These are phyloP conservation scores for Fusarium liriodendri DNA, from an alignment of 2,329 filamentous ascomycete genomes.

Conservation along the genomic window DNA sequence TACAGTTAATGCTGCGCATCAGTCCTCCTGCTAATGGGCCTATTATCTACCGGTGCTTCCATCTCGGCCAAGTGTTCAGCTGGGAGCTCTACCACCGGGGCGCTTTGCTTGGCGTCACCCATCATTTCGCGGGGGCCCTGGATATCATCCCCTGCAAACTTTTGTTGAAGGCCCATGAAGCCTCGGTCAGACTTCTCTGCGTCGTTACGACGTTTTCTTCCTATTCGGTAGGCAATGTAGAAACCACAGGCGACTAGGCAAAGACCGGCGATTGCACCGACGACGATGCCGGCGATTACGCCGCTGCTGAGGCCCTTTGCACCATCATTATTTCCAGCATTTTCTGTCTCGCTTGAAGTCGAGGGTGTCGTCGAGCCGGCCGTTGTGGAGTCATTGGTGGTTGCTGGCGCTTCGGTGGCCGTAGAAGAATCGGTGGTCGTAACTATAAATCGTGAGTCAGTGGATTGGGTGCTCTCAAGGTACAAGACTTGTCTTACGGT, in stretches of 20 bases:
- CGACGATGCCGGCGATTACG: background rate
- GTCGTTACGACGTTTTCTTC: background rate
- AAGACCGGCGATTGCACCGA: background rate
- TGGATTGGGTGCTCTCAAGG: too few species aligned
- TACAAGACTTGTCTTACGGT: background rate
- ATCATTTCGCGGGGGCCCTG: background rate
- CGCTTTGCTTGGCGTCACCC: background rate
- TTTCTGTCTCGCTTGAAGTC: background rate
- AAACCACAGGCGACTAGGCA: background rate
- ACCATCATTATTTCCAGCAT: background rate
- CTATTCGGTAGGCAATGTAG: background rate
- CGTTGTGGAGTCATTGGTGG: background rate
- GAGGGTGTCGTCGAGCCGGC: background rate
- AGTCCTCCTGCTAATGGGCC: background rate
- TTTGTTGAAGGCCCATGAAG: background rate
- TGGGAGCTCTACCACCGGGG: background rate
- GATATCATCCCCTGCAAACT: background rate
- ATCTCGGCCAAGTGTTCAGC: background rate
- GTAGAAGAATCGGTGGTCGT: background rate
- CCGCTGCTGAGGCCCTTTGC: background rate
- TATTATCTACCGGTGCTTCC: background rate
- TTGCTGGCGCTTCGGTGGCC: background rate
- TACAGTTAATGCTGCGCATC: background rate
- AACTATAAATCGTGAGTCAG: background rate
- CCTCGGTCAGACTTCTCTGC: background rate